These are phyloP conservation scores for Cytospora schulzeri DNA, from an alignment of 2,329 filamentous ascomycete species.

Conservation along the genomic window DNA sequence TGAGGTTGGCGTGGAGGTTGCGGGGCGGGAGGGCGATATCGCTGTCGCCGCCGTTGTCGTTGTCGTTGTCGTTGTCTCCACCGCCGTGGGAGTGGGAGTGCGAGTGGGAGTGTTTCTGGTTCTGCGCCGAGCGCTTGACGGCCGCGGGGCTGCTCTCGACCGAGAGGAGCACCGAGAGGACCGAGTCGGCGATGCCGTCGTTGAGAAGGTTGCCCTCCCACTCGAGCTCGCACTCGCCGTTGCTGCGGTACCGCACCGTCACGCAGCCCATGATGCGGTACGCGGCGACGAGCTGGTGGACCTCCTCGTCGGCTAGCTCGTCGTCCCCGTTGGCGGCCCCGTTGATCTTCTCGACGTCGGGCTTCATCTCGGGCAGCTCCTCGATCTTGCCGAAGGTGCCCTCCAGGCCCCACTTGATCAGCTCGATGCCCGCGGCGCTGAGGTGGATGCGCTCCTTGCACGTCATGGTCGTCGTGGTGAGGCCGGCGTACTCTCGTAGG, in stretches of 20 bases:
- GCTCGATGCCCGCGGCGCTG: constrained; percentile 82
- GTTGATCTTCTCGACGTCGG: constrained; percentile 30
- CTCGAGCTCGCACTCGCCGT: constrained; percentile 84
- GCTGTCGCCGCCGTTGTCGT: constrained; percentile 32
- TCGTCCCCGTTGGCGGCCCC: constrained; percentile 39
- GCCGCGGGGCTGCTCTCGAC: constrained; percentile 94
- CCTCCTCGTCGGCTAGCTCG: constrained; percentile 61
- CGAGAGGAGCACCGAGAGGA: constrained; percentile 88
- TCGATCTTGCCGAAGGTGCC: constrained; percentile 90
- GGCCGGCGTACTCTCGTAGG: constrained; percentile 91
- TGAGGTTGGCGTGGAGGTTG: constrained; percentile 75
- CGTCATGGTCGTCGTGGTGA: constrained; percentile 90
- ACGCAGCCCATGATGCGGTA: constrained; percentile 89
- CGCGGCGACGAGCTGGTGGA: constrained; percentile 55
- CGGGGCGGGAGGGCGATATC: constrained; percentile 50
- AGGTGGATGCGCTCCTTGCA: constrained; percentile 91
- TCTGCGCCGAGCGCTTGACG: constrained; percentile 71
- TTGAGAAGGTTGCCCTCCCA: constrained; percentile 99
- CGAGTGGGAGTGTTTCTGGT: constrained; percentile 45
- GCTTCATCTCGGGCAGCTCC: constrained; percentile 58
- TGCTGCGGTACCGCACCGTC: constrained; percentile 73
- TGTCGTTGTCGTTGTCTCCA: constrained; percentile 46
- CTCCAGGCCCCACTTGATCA: constrained; percentile 92
- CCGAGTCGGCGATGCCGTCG: constrained; percentile 95
- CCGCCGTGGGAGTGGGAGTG: constrained; percentile 41